Percentiles rank a stretch among this genome's conserved stretches.
phyloP scores from a whole-genome alignment of 345 rosid species.

The Syzygium grande region DNA sequence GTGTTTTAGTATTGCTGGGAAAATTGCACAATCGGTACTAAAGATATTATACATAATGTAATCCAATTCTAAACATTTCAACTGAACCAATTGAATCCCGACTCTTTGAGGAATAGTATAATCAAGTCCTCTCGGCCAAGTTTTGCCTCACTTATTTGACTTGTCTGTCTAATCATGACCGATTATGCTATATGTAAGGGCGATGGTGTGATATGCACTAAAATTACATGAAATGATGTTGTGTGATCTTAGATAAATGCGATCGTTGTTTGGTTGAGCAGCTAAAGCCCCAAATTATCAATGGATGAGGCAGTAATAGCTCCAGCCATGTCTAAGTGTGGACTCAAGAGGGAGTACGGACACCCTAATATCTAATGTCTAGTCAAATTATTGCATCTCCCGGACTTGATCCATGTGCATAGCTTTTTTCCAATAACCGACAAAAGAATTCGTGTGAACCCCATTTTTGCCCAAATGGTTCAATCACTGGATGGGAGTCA shows the following conservation, averaged over 20 bases:
- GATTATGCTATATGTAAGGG: not conserved
- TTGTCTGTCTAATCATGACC: not conserved
- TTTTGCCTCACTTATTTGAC: not conserved
- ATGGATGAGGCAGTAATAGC: not conserved
- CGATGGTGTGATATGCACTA: not conserved
- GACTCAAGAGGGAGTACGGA: not conserved
- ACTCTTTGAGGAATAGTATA: not conserved
- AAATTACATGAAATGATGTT: not conserved
- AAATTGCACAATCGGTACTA: not conserved
- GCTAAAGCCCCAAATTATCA: not conserved
- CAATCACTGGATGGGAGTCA: too few species aligned
- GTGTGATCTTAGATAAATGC: not conserved
- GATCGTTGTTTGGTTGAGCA: rapidly evolving
- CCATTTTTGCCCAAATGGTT: too few species aligned
- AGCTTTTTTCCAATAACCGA: not conserved
- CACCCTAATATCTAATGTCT: not conserved
- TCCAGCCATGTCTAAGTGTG: not conserved
- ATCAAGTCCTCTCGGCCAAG: not conserved
- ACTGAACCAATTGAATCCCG: not conserved
- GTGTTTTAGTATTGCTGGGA: not conserved
- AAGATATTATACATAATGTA: rapidly evolving
- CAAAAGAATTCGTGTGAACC: too few species aligned
- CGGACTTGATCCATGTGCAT: not conserved
- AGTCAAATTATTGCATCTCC: not conserved
- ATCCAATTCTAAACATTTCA: rapidly evolving